These are phyloP conservation scores for Trichomonas gallinae DNA, from an alignment of 208 protist species.

Conservation along the genomic window DNA sequence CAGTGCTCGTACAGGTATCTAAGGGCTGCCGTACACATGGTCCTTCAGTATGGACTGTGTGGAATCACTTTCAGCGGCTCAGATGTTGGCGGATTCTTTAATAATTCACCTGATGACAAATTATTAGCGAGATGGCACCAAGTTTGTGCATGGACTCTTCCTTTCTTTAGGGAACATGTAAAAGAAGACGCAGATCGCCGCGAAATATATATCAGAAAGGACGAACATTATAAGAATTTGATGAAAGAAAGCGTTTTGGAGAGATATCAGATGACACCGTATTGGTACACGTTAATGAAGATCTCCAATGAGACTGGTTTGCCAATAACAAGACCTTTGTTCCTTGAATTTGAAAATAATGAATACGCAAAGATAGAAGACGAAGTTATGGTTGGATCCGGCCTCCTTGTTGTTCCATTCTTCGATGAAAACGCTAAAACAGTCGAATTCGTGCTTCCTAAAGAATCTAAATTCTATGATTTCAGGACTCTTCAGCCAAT, in stretches of 20 bases:
- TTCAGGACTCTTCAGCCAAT: constrained; percentile 53
- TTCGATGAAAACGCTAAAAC: constrained; percentile 58
- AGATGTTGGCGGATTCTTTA: constrained; percentile 95
- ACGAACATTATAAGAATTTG: constrained; percentile 17
- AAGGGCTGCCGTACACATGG: constrained; percentile 71
- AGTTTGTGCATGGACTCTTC: constrained; percentile 69
- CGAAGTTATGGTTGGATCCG: constrained; percentile 57
- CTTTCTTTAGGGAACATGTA: constrained; percentile 89
- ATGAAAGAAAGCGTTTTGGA: constrained; percentile 42
- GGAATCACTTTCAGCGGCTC: constrained; percentile 81
- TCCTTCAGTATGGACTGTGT: constrained; percentile 73
- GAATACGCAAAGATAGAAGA: constrained; percentile 37
- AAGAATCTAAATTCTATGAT: constrained; percentile 58
- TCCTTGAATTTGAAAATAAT: constrained; percentile 73
- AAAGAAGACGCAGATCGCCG: constrained; percentile 81
- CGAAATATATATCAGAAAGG: constrained; percentile 88
- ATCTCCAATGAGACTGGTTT: constrained; percentile 55
- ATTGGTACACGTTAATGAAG: constrained; percentile 84
- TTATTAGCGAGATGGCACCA: constrained; percentile 92
- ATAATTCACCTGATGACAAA: constrained; percentile 64
- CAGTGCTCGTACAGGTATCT: constrained; percentile 78
- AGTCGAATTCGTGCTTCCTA: constrained; percentile 42
- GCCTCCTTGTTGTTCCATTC: constrained; percentile 64
- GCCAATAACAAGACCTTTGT: constrained; percentile 73
- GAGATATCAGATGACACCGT: constrained; percentile 76